Base-by-base conservation (phyloP, 2,329 filamentous ascomycete species). In the Pyrenophora tritici-repentis region DNA sequence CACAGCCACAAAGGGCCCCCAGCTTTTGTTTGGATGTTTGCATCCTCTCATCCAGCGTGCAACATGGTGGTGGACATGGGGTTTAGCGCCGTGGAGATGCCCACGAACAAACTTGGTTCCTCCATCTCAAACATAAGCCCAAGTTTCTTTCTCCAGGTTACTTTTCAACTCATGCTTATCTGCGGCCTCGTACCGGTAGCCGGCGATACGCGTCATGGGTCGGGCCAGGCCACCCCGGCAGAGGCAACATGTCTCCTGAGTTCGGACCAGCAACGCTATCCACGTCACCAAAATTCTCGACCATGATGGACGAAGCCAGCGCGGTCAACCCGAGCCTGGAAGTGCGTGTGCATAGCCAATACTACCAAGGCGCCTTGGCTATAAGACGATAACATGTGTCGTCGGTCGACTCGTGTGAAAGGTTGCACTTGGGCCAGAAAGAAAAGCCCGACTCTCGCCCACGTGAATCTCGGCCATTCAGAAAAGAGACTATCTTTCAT, bases 221-320 rank as follows among this genome's bases (percentile, higher is more conserved):
- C 48, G 45, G 31, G 48, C 47, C 50, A 31, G 51, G 38, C 26
- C 47, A 37, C 31, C 43, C 50, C 49, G 50, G 53, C 43, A 46
- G 51, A 50, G 51, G 51, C 45, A 54, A 47, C 53, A 49, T 46
- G 37, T 61, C 58, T 46, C 59, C 58, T 62, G 50, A 61, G 49
- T 55, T 52, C 46, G 53, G 56, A 42, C 53, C 49, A 48, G 39
- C 47, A 50, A 36, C 42, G 51, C 58, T 53, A 38, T 57, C 59
- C 58, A 59, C 59, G 59, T 62, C 59, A 62, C 58, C 56, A 43
- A 43, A 12, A 43, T 35, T 31, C 45, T 50, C 40, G 42, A 42
- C 42, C 53, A 51, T 54, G 39, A 52, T 35, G 20, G 14, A 47
- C 16, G 37, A 22, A 29, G 20, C 9, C 14, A 8, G 22, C 29